Evolutionary conservation across 1,284 basidiomycete species (phyloP), one percentile per base, ranked within the genome.

Genomic region (Ganoderma sinense): DNA sequence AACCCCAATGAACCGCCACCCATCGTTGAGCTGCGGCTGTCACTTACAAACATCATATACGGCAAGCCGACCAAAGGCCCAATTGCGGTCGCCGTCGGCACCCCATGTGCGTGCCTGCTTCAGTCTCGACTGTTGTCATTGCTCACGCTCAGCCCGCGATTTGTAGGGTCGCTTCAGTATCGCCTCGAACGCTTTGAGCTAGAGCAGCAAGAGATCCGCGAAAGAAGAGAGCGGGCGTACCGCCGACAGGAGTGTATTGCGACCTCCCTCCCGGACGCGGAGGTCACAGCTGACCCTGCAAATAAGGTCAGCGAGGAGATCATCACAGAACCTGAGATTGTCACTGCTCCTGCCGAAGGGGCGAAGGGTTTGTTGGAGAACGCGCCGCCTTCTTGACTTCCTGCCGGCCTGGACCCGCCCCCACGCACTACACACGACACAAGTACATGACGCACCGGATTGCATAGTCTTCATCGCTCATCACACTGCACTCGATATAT

Each of bases 101-200:
- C 58, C 11, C 64, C 70, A 20, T 89, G 89, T 88, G 72, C 70
- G 84, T 80, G 29, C 31, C 20, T n/a, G 23, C 20, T 23, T 53
- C 48, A 13, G 26, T 23, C 26, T 40, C 13, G 33, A n/a, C 43
- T 48, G 31, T 31, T 45, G n/a, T 31, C 8, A 41, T n/a, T 10
- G 36, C 61, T 43, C 20, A 55, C 33, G 59, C 6, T 20, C n/a
- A 51, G 6, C 40, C 36, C 6, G 10, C n/a, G n/a, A n/a, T 26
- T 29, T 61, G 23, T 67, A 93, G 92, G 91, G 90, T 81, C 82
- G 2, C 68, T 89, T 20, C 82, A 85, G n/a, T 93, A 85, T 83
- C 78, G 81, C 39, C 76, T 91, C 60, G 78, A 78, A 0, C 82
- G 80, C 40, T 79, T 85, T 14, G 75, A 82, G 2, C 71, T 76